Conservation (phyloP, 345 rosid genomes). For the Boechera divaricarpa region DNA sequence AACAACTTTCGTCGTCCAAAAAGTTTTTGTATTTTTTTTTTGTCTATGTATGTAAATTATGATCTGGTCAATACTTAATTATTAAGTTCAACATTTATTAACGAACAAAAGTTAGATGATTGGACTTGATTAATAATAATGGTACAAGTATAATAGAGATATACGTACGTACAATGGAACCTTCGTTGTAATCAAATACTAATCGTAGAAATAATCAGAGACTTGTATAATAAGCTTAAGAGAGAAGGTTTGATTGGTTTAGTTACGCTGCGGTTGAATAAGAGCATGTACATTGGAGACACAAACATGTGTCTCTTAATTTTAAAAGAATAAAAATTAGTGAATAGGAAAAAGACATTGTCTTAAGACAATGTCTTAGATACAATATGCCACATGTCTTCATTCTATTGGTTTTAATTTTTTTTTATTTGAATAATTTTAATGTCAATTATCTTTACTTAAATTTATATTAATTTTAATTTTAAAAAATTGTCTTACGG, state of each 20-base stretch:
- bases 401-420: no score
- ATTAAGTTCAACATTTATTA: conserved; percentile 14
- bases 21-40: background rate
- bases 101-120: conserved; percentile 11
- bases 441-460: no score
- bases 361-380: no score
- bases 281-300: no score
- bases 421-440: no score
- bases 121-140: conserved; percentile 18
- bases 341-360: no score
- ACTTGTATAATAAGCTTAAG: conserved; percentile 18
- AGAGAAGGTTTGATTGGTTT: conserved; percentile 37
- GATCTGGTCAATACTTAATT: conserved; percentile 16
- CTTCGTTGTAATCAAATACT: conserved; percentile 38
- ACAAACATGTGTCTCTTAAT: no score
- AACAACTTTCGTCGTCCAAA: background rate
- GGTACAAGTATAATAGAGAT: conserved; percentile 19
- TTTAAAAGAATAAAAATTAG: no score
- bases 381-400: no score
- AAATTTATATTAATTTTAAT: no score
- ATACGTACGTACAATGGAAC: conserved; percentile 21
- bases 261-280: conserved; percentile 34
- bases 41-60: background rate
- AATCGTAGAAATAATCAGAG: conserved; percentile 26
- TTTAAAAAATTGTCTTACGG: conserved; percentile 26